Evolutionary conservation across 345 rosid species (phyloP).

Genomic region (Arabis hirsuta): DNA sequence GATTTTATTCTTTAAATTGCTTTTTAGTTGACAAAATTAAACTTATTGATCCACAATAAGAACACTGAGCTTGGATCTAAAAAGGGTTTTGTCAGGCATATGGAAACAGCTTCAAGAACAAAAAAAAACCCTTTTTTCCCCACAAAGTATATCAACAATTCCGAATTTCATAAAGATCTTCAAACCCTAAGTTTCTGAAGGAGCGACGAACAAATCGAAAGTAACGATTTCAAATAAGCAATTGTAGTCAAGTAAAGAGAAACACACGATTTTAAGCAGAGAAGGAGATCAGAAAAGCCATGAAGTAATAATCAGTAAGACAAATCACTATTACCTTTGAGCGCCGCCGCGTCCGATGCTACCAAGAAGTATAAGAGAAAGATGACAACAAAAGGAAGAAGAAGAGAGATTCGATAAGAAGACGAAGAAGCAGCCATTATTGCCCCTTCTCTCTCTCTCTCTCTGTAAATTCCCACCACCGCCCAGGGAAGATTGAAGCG

Average conservation of each 20-base stretch:
- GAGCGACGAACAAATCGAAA: neutral
- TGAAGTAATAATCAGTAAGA: neutral
- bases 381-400: neutral
- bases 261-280: neutral
- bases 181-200: neutral
- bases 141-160: neutral
- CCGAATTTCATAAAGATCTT: neutral
- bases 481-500: constrained; percentile 14
- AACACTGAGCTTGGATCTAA: neutral
- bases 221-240: neutral
- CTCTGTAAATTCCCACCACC: neutral
- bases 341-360: constrained; percentile 11
- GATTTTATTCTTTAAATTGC: neutral
- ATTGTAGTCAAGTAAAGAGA: neutral
- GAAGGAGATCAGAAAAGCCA: neutral
- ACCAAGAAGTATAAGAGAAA: neutral
- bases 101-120: neutral
- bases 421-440: constrained; percentile 27
- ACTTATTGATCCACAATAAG: neutral
- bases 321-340: constrained; percentile 14
- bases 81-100: neutral
- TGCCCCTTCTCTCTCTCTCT: neutral
- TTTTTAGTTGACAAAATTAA: neutral
- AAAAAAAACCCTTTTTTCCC: constrained; percentile 6
- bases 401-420: constrained; percentile 15